Evolutionary conservation across 176 grass and related monocot genomes (phyloP).

Genomic region (Oryza officinalis): DNA sequence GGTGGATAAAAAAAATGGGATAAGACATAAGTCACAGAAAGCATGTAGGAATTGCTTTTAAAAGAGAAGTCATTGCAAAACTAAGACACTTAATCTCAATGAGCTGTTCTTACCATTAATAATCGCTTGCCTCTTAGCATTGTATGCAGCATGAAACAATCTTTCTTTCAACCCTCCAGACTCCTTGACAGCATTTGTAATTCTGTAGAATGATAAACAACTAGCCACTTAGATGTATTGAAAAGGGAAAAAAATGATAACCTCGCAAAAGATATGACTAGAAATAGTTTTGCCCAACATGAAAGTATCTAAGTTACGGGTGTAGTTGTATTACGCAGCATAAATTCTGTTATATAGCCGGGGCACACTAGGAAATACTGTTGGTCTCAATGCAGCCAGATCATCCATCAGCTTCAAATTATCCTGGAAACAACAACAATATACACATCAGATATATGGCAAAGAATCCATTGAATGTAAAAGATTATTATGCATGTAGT

Average conservation of each 20-base stretch:
- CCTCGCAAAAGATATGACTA: background rate
- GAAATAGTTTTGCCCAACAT: constrained; percentile 1
- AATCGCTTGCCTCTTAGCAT: constrained; percentile 67
- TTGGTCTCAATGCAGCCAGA: constrained; percentile 85
- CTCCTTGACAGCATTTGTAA: constrained; percentile 90
- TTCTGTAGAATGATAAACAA: constrained; percentile 44
- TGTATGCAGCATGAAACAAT: constrained; percentile 56
- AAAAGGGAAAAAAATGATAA: constrained; percentile 6
- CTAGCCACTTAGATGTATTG: background rate
- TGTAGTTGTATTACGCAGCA: constrained; percentile 67
- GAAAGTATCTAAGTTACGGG: constrained; percentile 17
- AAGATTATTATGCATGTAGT: constrained; percentile 4
- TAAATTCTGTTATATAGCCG: constrained; percentile 92
- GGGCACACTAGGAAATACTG: constrained; percentile 83
- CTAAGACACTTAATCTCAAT: background rate
- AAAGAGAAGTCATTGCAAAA: background rate
- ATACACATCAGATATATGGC: constrained; percentile 8
- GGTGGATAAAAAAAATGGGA: too few relatives aligned
- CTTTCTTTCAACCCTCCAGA: constrained; percentile 73
- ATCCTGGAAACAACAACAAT: constrained; percentile 60
- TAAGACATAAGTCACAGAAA: background rate
- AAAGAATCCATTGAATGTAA: constrained; percentile 6
- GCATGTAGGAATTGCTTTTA: background rate
- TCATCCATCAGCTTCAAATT: constrained; percentile 99
- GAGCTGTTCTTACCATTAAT: constrained; percentile 48